Base-by-base conservation (phyloP, 257 asterid species). In the Cynanchum wilfordii region DNA sequence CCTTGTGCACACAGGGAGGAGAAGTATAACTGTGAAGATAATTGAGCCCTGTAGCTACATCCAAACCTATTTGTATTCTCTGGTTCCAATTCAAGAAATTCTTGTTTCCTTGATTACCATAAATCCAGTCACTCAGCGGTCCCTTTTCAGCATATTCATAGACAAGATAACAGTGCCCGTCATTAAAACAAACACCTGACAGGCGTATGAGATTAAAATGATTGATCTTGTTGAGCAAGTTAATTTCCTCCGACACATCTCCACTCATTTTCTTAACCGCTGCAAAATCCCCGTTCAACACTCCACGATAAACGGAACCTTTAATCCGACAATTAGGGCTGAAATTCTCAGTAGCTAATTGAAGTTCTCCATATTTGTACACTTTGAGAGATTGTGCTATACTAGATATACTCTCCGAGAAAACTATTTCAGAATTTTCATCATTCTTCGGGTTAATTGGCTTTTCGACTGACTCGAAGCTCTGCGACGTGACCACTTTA, bases 191-290 rank as follows among this genome's bases (percentile, higher is more conserved):
- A 71, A 95, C 87, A 17, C 98, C 99, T 0, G 98, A 92, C 29
- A 95, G 89, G 17, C 98, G 82, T 68, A 92, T 84, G 1, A 95
- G 90, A 76, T 95, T 95, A 84, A 89, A 86, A 79, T 95, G 99
- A 75, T 92, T 92, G 75, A 95, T 86, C 87, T 86, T 91, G 92
- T 84, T 84, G 62, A 95, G 66, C 0, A 95, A 73, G 66, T 66
- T 85, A 75, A 95, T 91, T 73, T 95, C 97, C 55, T 87, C 84
- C 0, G 95, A 76, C 7, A 95, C 99, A 66, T 92, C 93, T 42
- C 99, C 96, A n/a, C 73, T 88, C 85, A 85, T 87, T 80, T 77
- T 91, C 88, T 95, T 92, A 78, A 95, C 82, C 0, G 99, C 99
- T 1, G 99, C 99, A 20, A 81, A 73, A 75, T 94, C 99, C 12